Base-by-base conservation (phyloP, 352 stramenopile species). In the Salisapilia sapeloensis region DNA sequence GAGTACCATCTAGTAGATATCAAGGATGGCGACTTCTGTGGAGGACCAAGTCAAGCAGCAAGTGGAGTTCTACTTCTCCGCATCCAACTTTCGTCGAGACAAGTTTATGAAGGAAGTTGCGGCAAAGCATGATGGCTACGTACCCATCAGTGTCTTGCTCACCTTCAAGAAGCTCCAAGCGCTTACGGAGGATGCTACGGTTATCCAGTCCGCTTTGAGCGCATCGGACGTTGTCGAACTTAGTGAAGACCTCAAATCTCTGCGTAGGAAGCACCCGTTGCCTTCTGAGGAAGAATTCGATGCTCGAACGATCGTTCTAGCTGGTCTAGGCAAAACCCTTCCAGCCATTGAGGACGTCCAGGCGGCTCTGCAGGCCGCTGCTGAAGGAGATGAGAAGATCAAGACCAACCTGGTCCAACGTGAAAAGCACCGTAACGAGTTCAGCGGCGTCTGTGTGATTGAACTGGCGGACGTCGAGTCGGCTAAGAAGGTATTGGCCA, bases 51-150 rank as follows among this genome's bases (percentile, higher is more conserved):
- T 92, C 50, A 79, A 82, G 55, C 78, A 87, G 56, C 80, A 94
- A 64, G 66, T 93, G 28, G 81, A 94, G 64, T 93, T 93, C 53
- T 94, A 93, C 67, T 93, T 94, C 60, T 83, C 62, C 26, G 80
- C 92, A 55, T 86, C 71, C 55, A 94, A 94, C 53, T 91, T 93
- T 43, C 76, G 81, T 35, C 81, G 79, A 38, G 81, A 94, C 51
- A 72, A 80, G 39, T 93, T 93, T 56, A 53, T 94, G 46, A 56
- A 74, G 24, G 66, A 80, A 25, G 69, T 86, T 46, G 84, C 72
- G 37, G 85, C 74, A 51, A 86, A 86, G 49, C 48, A 76, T 19
- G 54, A 77, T 5, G 76, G 76, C 36, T 92, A 85, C 39, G 56
- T 93, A 33, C 72, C 72, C 3, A 82, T 93, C 51, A 60, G 44